These are phyloP conservation scores for Stephania yunnanensis DNA, from an alignment of 164 flowering plant genomes.

Conservation along the genomic window DNA sequence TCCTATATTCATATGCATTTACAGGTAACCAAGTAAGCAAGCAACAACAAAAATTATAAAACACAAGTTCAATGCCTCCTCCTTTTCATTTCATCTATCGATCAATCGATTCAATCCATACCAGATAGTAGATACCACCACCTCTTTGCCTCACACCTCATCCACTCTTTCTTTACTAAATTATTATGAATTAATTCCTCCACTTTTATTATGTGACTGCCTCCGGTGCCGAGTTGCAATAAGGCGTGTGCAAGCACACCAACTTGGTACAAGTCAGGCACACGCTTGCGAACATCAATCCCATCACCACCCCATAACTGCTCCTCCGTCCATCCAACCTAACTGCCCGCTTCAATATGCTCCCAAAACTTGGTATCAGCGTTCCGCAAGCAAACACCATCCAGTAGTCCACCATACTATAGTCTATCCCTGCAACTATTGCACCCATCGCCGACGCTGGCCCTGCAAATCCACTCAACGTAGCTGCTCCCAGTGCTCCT, in stretches of 20 bases:
- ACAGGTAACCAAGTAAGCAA: too few species aligned
- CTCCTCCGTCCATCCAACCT: conserved; percentile 53
- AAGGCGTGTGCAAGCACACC: conserved; percentile 89
- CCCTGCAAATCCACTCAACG: conserved; percentile 69
- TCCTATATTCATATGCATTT: too few species aligned
- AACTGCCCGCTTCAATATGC: conserved; percentile 44
- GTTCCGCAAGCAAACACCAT: conserved; percentile 94
- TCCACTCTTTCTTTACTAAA: too few species aligned
- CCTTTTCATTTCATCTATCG: too few species aligned
- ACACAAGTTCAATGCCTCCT: too few species aligned
- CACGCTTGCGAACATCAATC: conserved; percentile 49
- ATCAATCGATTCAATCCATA: too few species aligned
- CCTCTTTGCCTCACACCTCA: too few species aligned
- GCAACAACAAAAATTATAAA: too few species aligned
- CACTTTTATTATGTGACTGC: conserved; percentile 55
- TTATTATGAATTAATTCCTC: too few species aligned
- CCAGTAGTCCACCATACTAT: conserved; percentile 73
- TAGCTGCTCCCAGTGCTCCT: conserved; percentile 65
- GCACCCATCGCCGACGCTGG: conserved; percentile 90
- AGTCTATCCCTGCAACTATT: conserved; percentile 80
- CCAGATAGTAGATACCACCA: too few species aligned
- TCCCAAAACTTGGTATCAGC: conserved; percentile 59
- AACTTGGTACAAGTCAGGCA: conserved; percentile 70
- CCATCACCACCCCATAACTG: conserved; percentile 49
- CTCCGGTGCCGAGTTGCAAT: conserved; percentile 94